Evolutionary conservation across 2,329 filamentous ascomycete genomes (phyloP).

Genomic region (Penicillium psychrosexuale): DNA sequence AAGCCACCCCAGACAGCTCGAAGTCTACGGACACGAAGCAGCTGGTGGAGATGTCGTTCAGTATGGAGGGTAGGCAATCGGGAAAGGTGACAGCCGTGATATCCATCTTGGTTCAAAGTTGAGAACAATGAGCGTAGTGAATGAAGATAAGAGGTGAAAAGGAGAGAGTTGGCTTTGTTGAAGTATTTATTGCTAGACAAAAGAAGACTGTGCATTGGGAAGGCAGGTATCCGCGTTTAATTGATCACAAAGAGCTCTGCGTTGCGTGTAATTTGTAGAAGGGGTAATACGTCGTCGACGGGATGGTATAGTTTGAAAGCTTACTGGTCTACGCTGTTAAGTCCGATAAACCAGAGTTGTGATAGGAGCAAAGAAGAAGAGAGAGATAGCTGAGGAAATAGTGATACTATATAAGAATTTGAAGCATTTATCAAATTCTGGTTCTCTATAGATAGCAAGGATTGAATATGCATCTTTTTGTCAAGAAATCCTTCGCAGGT

Average conservation of each 20-base stretch:
- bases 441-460: not conserved
- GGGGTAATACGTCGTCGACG: too few relatives aligned
- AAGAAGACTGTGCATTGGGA: not conserved
- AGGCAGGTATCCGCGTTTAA: not conserved
- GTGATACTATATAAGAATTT: not conserved
- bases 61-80: slow-evolving; percentile 52
- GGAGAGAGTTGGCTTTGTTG: not conserved
- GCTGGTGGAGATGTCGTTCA: slow-evolving; percentile 57
- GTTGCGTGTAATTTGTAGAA: not conserved
- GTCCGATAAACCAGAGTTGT: not conserved
- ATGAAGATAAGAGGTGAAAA: not conserved
- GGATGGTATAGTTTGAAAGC: not conserved
- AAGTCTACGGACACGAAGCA: slow-evolving; percentile 64
- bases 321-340: not conserved
- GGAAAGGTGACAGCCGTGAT: slow-evolving; percentile 52
- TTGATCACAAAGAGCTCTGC: not conserved
- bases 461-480: too few relatives aligned
- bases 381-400: not conserved
- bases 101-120: slow-evolving; percentile 50
- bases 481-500: not conserved
- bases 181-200: not conserved
- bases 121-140: not conserved
- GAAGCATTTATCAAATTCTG: not conserved
- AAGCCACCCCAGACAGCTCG: slow-evolving; percentile 63
- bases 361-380: not conserved